These are phyloP conservation scores for Colletotrichum sp. DNA, from an alignment of 2,329 filamentous ascomycete species.

Conservation along the genomic window DNA sequence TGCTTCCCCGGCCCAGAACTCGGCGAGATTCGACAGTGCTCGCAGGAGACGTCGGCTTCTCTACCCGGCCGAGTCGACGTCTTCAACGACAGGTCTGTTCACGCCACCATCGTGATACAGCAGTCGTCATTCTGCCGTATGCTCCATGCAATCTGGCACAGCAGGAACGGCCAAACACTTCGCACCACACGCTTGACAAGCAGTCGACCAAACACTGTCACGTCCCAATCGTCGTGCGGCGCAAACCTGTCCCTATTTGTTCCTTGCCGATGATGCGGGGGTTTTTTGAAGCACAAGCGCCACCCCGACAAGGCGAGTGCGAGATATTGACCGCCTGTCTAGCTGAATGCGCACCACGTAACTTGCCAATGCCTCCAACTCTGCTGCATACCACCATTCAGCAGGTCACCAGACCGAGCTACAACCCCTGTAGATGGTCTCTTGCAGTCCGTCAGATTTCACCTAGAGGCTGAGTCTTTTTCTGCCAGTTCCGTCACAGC, in stretches of 20 bases:
- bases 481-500: neutral
- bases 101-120: neutral
- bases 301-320: neutral
- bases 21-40: conserved; percentile 1
- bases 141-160: neutral
- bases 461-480: neutral
- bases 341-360: neutral
- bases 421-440: neutral
- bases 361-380: neutral
- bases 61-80: conserved; percentile 5
- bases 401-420: neutral
- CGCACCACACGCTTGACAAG: neutral
- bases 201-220: neutral
- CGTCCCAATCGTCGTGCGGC: neutral
- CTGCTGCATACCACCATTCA: neutral
- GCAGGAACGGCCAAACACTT: neutral
- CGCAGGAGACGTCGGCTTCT: conserved; percentile 1
- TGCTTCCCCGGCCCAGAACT: conserved; percentile 16
- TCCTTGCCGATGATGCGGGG: neutral
- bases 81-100: neutral
- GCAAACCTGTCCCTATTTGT: neutral
- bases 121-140: neutral
- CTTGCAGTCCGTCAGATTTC: neutral
- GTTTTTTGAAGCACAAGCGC: neutral
- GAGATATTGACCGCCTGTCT: neutral